A percentile compares a stretch with the other conserved stretches of the same genome.
These are phyloP conservation scores for Hericium erinaceus DNA, from an alignment of 768 basidiomycete genomes.

Conservation along the genomic window DNA sequence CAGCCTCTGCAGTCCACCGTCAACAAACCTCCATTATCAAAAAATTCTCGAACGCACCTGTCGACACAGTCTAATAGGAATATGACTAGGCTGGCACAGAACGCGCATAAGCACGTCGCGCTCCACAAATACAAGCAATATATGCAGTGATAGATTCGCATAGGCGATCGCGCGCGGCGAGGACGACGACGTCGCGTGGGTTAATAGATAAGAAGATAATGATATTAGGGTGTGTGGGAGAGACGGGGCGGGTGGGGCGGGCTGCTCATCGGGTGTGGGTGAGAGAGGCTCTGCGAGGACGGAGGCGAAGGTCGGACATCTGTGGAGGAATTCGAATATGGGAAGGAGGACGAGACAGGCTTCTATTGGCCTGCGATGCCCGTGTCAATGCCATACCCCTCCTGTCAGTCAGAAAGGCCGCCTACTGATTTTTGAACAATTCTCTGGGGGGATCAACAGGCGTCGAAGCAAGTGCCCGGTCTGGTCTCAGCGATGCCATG, in stretches of 20 bases:
- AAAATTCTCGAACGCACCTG: conserved; percentile 34
- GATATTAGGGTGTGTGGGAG: conserved; percentile 42
- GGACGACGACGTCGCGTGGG: conserved; percentile 55
- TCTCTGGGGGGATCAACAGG: conserved; percentile 40
- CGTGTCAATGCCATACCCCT: not conserved
- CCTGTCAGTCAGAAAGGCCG: not conserved
- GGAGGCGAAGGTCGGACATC: conserved; percentile 40
- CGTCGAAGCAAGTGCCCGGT: conserved; percentile 39
- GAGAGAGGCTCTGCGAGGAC: conserved; percentile 33
- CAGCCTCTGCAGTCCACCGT: conserved; percentile 28
- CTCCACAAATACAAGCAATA: conserved; percentile 42
- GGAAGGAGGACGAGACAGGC: conserved; percentile 50
- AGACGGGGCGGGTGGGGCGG: conserved; percentile 22
- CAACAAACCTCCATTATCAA: not conserved
- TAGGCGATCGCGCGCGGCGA: conserved; percentile 54
- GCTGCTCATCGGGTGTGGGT: conserved; percentile 16
- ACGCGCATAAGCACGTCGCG: conserved; percentile 36
- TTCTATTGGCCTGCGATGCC: conserved; percentile 45
- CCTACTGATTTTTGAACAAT: conserved; percentile 50
- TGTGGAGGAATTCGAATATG: conserved; percentile 49
- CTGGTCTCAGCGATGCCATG: conserved; percentile 42
- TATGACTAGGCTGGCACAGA: conserved; percentile 33
- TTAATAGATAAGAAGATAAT: conserved; percentile 54
- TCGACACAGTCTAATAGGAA: conserved; percentile 47
- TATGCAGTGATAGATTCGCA: conserved; percentile 47